Evolutionary conservation across 2,329 filamentous ascomycete species (phyloP), one percentile per base, ranked within the genome.

Genomic region (Cytospora piceicola): DNA sequence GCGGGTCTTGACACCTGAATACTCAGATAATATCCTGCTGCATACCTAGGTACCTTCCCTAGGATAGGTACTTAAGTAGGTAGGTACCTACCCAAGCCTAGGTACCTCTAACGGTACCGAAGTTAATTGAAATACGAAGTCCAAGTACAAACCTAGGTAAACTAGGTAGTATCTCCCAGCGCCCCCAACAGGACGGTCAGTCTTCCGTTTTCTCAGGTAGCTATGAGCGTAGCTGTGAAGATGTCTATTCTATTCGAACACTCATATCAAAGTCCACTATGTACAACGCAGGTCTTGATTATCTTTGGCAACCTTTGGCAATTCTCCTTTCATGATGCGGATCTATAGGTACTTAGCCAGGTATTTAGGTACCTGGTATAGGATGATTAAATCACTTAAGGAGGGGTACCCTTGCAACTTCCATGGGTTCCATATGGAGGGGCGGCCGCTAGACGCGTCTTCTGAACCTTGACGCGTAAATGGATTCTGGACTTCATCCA

Each of bases 401-500:
- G 46, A 49, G 46, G 46, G 46, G 46, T 49, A 49, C 46, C 46
- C 46, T 22, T 49, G 46, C 46, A 49, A 49, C 39, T 14, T 49
- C n/a, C n/a, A 22, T 22, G 22, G 46, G n/a, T 24, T 24, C 46
- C 46, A 24, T 49, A 12, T 49, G 34, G 51, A 62, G 52, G 60
- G 60, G 53, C 32, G n/a, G n/a, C n/a, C 24, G 46, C 24, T 7
- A 56, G 54, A 67, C 66, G 63, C 66, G 66, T 67, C 58, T 29
- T 9, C 49, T 17, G 24, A 15, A 27, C 15, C 39, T 12, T n/a
- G 58, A 67, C 63, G 66, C 65, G 66, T 65, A 65, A 67, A 67
- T 75, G 69, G 74, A 72, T 71, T 73, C 72, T 58, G 46, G n/a
- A 49, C 46, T 49, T 24, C 46, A 49, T 17, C 42, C 36, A 58